phyloP scores from a whole-genome alignment of 306 rosid genomes.

The Malus fusca region DNA sequence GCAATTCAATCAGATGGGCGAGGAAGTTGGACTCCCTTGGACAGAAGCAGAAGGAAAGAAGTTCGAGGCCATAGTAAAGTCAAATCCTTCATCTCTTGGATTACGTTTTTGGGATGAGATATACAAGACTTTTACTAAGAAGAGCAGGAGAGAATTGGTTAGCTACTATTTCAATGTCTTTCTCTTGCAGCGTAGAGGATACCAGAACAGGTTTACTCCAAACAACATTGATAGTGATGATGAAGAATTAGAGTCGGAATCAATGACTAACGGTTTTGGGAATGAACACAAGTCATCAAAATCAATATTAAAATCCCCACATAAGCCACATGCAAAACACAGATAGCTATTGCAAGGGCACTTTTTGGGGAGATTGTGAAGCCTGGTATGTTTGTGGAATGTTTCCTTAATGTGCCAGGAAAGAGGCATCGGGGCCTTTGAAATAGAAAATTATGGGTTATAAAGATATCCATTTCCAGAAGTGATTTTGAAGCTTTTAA shows the following conservation, averaged over 20 bases:
- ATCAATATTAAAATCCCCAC: constrained; percentile 39
- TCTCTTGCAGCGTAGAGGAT: constrained; percentile 59
- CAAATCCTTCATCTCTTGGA: constrained; percentile 33
- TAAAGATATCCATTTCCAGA: not conserved
- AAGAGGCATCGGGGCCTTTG: not conserved
- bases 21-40: constrained; percentile 52
- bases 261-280: constrained; percentile 33
- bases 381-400: constrained; percentile 10
- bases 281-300: constrained; percentile 25
- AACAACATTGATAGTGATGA: constrained; percentile 60
- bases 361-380: constrained; percentile 8
- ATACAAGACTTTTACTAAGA: constrained; percentile 36
- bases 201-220: constrained; percentile 72
- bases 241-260: constrained; percentile 35
- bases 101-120: constrained; percentile 47
- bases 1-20: constrained; percentile 59
- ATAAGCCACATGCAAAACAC: constrained; percentile 28
- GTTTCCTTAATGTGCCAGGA: not conserved
- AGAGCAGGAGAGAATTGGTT: constrained; percentile 60
- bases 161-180: constrained; percentile 87
- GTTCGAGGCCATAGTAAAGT: constrained; percentile 37
- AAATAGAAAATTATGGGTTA: not conserved
- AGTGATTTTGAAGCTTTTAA: not conserved
- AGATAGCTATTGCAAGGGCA: constrained; percentile 12
- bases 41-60: constrained; percentile 48